Base-by-base conservation (phyloP, 768 basidiomycete genomes). In the Lyophyllum shimeji region DNA sequence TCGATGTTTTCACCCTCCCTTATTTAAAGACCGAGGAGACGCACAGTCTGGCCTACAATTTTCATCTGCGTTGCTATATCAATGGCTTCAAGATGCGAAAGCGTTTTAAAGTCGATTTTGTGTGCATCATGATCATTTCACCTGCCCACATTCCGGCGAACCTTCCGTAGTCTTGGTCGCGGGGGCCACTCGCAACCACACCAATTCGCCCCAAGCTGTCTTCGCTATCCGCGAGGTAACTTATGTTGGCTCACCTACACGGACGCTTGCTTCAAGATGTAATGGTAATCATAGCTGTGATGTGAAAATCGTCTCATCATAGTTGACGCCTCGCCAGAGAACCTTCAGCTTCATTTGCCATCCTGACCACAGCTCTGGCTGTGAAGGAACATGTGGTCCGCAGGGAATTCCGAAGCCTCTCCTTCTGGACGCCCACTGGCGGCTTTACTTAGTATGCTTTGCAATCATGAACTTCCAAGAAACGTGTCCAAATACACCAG, bases 231-330 rank as follows among this genome's bases (percentile, higher is more conserved):
- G n/a, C n/a, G n/a, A n/a, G n/a, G n/a, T n/a, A n/a, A n/a, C n/a
- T n/a, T n/a, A n/a, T n/a, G n/a, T 29, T 24, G 33, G 37, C 12
- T 55, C 9, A 29, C 29, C 29, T 5, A 29, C n/a, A n/a, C n/a
- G n/a, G n/a, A n/a, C n/a, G 29, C 29, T 29, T 5, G 9, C 56
- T 39, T 24, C 64, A 64, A 49, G 59, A 59, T 46, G 56, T 62
- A 25, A 65, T 67, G 33, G 21, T 63, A 57, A 43, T 61, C 53
- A n/a, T n/a, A n/a, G 67, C 69, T 47, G 74, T 73, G 7, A 78
- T 87, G 77, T 80, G 84, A 84, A 65, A 84, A 86, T 66, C 72
- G 69, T 56, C 58, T 86, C 7, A 68, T 87, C 47, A 67, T 83
- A 2, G 80, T 85, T 37, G 74, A 81, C 63, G 78, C 81, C 46